Evolutionary conservation across 148 eudicot genomes (phyloP).

Genomic region (Bassia scoparia): DNA sequence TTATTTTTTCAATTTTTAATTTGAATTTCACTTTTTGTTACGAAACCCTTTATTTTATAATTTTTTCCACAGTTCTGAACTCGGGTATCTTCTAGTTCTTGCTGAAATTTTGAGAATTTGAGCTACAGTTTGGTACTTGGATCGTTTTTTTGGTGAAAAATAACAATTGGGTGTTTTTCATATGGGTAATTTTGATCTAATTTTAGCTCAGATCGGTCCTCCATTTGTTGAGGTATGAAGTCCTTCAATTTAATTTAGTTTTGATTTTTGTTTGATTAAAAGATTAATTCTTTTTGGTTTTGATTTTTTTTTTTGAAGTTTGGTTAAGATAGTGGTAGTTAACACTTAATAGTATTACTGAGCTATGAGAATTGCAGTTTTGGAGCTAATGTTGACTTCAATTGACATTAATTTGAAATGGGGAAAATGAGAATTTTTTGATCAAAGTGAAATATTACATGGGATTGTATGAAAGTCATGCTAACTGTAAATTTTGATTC

Average conservation of each 20-base stretch:
- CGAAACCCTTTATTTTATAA: background rate
- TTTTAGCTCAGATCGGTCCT: constrained; percentile 27
- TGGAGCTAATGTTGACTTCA: background rate
- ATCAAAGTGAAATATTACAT: background rate
- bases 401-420: background rate
- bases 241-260: background rate
- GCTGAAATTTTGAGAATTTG: constrained; percentile 14
- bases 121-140: background rate
- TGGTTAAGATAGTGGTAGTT: no score
- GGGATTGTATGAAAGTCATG: background rate
- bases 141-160: background rate
- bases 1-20: background rate
- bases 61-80: background rate
- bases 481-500: no score
- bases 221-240: constrained; percentile 20
- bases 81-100: background rate
- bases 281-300: background rate
- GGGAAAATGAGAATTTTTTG: background rate
- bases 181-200: constrained; percentile 29
- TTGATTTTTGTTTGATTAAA: background rate
- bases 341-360: no score
- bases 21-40: background rate
- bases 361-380: no score
- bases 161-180: constrained; percentile 1
- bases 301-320: background rate